Evolutionary conservation across 306 rosid genomes (phyloP), one percentile per base, ranked within the genome.

Genomic region (Argentina anserina): DNA sequence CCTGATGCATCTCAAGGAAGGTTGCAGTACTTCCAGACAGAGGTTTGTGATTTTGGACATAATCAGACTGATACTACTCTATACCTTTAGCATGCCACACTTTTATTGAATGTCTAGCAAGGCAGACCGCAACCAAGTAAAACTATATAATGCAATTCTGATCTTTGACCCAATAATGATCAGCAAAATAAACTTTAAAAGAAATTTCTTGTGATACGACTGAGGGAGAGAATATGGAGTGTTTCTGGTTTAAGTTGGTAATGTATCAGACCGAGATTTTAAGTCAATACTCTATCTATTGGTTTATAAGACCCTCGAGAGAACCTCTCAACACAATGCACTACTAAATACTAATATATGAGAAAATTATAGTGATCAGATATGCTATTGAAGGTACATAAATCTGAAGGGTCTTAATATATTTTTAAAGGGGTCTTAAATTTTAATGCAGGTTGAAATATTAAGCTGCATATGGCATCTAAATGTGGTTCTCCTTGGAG

Each of bases 401-500:
- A 17, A 46, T 46, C 52, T 46, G 37, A 47, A 11, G 18, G 12
- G 4, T 39, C 36, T 13, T 61, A 14, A 46, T 41, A 47, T 68
- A n/a, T n/a, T n/a, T n/a, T n/a, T n/a, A n/a, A n/a, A n/a, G n/a
- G n/a, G n/a, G n/a, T n/a, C n/a, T n/a, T n/a, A n/a, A n/a, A n/a
- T 36, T 64, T 13, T 12, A 18, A 7, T 84, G 77, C 82, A 89
- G 89, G 86, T 92, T 70, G 91, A 92, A 82, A 88, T 92, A 68
- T 62, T 90, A 34, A 86, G 97, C 81, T 67, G 87, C 90, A 88
- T 88, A 71, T 63, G 96, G 60, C 98, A 92, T 83, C 98, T 96
- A 67, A 86, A 92, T 85, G 88, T 90, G 96, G 96, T 92, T 78
- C 91, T 90, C 17, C 82, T 92, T 4, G 97, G 97, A 83, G 98